phyloP scores from a whole-genome alignment of 257 asterid species.

The Mentha longifolia region DNA sequence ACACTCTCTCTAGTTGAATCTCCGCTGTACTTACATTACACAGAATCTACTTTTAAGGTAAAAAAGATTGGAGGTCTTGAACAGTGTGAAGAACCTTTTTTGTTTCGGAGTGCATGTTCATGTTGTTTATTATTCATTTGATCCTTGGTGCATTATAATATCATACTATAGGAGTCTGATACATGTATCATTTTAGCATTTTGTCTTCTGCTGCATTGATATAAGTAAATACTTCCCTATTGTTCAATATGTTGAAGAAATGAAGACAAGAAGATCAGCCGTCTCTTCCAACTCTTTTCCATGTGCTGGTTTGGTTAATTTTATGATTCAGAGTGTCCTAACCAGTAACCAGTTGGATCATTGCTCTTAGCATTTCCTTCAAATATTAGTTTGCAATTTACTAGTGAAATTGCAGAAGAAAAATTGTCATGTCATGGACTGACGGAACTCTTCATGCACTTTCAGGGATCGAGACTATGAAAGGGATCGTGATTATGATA shows the following conservation, averaged over 20 bases:
- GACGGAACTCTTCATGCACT: background rate
- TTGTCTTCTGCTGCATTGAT: background rate
- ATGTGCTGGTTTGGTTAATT: background rate
- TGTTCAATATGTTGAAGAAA: background rate
- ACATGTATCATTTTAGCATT: background rate
- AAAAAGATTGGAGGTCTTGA: background rate
- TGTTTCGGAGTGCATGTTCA: background rate
- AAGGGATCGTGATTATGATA: conserved; percentile 62
- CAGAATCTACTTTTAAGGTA: background rate
- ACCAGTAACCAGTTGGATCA: background rate
- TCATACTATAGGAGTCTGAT: background rate
- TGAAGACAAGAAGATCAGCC: background rate
- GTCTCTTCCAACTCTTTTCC: background rate
- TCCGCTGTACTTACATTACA: background rate
- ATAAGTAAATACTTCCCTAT: background rate
- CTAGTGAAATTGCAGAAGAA: background rate
- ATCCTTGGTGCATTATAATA: background rate
- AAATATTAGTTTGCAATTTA: background rate
- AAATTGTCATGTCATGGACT: background rate
- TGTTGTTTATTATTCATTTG: background rate
- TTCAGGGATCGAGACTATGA: conserved; percentile 64
- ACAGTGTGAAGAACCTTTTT: conserved; percentile 7
- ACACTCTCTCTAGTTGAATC: background rate
- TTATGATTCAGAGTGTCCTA: background rate
- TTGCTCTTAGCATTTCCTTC: background rate